Base-by-base conservation (phyloP, 768 basidiomycete genomes). In the Termitomyces sp. region DNA sequence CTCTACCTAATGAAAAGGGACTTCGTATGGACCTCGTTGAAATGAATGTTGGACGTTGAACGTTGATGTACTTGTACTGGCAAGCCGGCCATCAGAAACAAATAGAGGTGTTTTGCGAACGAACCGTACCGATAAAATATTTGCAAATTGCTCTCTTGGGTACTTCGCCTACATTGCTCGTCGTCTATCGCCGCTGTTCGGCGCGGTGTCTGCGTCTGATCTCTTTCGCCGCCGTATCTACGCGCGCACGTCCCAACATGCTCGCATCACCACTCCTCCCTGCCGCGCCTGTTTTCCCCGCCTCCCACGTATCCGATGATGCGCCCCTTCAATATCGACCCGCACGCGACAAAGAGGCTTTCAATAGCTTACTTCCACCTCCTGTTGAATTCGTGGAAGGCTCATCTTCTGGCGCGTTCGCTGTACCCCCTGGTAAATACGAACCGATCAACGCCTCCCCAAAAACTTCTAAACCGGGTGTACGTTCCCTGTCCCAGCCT, bases 361-460 rank as follows among this genome's bases (percentile, higher is more conserved):
- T 90, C 76, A 90, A 88, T 63, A 87, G 76, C 62, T 77, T 90
- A n/a, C 80, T 90, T 38, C 87, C 87, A 4, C 87, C 88, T n/a
- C 82, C 86, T 18, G 79, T 92, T 59, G 90, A 92, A 69, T 92
- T 92, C 54, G 74, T 92, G 52, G 90, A 92, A 68, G 90, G 90
- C 22, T 92, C 90, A 3, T 92, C 90, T 14, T 84, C 89, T 45
- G 89, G 89, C 2, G 74, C 84, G 14, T 72, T 91, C 35, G 86
- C 85, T 46, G 79, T 88, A 5, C 80, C 82, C 26, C 87, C 88
- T 63, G 84, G 85, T 44, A 90, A 86, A 69, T 93, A 92, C 67
- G 83, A 89, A 61, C 87, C 91, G 28, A 90, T 93, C 68, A 93
- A 92, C 62, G 81, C 75, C 46, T 79, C 82, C 20, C 82, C 87